Base-by-base conservation (phyloP, 2,329 filamentous ascomycete species). In the Talaromyces pinophilus region DNA sequence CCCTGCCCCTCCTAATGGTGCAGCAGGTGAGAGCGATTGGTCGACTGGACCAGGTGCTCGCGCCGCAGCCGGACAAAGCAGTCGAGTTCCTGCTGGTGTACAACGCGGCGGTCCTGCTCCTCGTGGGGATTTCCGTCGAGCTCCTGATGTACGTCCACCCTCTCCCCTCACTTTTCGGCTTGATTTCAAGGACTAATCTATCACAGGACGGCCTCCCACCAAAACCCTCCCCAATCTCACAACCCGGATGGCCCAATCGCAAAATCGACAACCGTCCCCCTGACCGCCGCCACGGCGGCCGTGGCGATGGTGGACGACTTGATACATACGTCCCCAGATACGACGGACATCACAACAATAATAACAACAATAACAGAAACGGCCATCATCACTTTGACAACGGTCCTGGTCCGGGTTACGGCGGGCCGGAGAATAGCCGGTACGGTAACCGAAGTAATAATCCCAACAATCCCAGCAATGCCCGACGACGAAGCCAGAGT, bases 1-100 rank as follows among this genome's bases (percentile, higher is more conserved):
- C 25, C 85, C 94, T 11, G 94, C 94, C 3, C 94, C 95, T 13
- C 95, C 94, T 71, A 94, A 93, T 13, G 94, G 92, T 3, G 93
- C 92, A 0, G 93, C 97, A 2, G 94, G 94, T 15, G 86, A 87
- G 67, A 82, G 83, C 38, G 85, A 87, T 69, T 88, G 83, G 80
- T 71, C 76, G 62, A 72, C 71, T 57, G 70, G 76, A 55, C 74
- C 77, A 42, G 73, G 75, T 59, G 68, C 73, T 67, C 74, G 75
- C 67, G 60, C 72, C 46, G 70, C 70, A 55, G 46, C 71, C 19
- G 75, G 77, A 64, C 72, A 72, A 40, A 76, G 74, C 64, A 76
- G 71, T 61, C 73, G 79, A 38, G 74, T 80, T 50, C 78, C 78
- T 35, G 22, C 22, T 2, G 75, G 74, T 59, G 74, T 72, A 55